Evolutionary conservation across 192 early-diverging fungal species (phyloP), one percentile per base, ranked within the genome.

Genomic region (Phycomyces nitens): DNA sequence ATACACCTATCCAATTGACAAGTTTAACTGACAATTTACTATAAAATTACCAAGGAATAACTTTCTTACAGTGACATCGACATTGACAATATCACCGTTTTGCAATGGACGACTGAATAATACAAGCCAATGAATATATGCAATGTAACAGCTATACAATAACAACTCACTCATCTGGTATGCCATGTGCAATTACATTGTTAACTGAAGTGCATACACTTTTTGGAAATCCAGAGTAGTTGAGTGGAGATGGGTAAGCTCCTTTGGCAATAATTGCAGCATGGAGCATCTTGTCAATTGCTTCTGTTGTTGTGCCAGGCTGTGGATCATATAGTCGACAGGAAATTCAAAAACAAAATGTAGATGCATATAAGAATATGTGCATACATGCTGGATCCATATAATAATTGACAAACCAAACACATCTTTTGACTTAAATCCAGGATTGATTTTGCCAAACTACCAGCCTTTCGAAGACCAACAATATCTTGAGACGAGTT

Each of bases 131-230:
- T 44, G 2, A 12, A 23, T 56, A 57, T 60, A 43, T 50, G 18
- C 3, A 23, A 47, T n/a, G 44, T 47, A 47, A 7, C 3, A 18
- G 2, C 2, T 47, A 47, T 47, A n/a, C 12, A 47, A 11, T 47
- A 47, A 7, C 3, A 47, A 47, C 44, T 47, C 44, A 47, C 26
- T 65, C 9, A 51, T 87, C 86, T 11, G 88, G 88, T 52, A 83
- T 89, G 0, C 92, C 92, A 67, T 94, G 92, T 0, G 87, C 89
- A 57, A 94, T 87, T 34, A 94, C 80, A 75, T 94, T 94, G 77
- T 92, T 92, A 53, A 92, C 70, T 63, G 87, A 89, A 16, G 90
- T 93, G 71, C 92, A 94, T 5, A 90, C 71, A 7, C 90, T 84
- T 56, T 76, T 77, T 15, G 92, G 90, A 63, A 88, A 94, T 0